Conservation (phyloP, 495 filamentous ascomycete species). For the Penicillium salamii region DNA sequence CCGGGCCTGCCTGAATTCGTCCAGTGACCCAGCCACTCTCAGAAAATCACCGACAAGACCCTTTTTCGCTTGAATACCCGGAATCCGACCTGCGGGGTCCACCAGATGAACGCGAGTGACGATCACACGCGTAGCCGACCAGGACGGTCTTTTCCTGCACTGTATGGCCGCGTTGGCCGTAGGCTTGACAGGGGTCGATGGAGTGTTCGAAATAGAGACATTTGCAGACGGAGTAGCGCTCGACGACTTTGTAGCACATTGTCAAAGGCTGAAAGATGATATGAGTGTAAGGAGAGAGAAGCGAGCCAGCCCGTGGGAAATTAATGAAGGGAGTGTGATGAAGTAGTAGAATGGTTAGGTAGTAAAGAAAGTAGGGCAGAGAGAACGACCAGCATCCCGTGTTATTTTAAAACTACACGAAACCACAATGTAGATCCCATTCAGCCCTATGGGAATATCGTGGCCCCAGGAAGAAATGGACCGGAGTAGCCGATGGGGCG, state of each 20-base stretch:
- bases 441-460: constrained; percentile 14
- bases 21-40: background rate
- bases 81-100: constrained; percentile 45
- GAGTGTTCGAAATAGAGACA: constrained; percentile 80
- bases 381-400: too few relatives aligned
- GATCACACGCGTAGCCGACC: constrained; percentile 73
- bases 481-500: constrained; percentile 9
- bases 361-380: too few relatives aligned
- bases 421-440: constrained; percentile 9
- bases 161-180: constrained; percentile 66
- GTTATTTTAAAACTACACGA: too few relatives aligned
- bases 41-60: background rate
- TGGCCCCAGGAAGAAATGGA: constrained; percentile 20
- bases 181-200: constrained; percentile 69
- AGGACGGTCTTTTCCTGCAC: constrained; percentile 72
- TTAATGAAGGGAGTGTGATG: too few relatives aligned
- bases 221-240: constrained; percentile 75
- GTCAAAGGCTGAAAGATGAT: constrained; percentile 8
- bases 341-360: too few relatives aligned
- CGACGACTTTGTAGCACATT: constrained; percentile 73
- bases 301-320: background rate
- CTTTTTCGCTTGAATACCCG: constrained; percentile 35
- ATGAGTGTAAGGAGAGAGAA: background rate
- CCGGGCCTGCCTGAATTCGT: background rate
- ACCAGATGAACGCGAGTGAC: constrained; percentile 48